Percentiles rank a stretch among this genome's conserved stretches.
phyloP scores from a whole-genome alignment of 306 rosid species.

The Ormosia emarginata region DNA sequence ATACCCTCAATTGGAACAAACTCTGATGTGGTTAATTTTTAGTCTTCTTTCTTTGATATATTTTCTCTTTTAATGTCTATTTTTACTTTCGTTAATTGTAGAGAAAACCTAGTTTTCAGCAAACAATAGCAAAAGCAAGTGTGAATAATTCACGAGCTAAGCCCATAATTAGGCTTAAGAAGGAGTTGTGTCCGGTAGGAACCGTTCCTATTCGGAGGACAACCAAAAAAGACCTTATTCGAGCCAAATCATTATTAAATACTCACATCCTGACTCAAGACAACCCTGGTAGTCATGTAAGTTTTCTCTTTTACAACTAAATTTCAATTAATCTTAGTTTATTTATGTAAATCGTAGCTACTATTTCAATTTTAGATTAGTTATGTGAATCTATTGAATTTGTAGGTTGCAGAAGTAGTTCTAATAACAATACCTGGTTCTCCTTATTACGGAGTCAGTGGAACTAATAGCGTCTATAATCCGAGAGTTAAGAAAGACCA shows the following conservation, averaged over 20 bases:
- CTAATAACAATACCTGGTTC: fast-evolving
- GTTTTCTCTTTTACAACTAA: not conserved
- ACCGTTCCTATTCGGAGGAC: not conserved
- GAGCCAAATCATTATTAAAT: not conserved
- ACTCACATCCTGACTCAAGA: not conserved
- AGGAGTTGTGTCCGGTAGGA: not conserved
- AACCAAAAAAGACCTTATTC: not conserved
- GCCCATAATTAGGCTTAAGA: not conserved
- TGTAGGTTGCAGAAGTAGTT: not conserved
- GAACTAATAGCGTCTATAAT: not conserved
- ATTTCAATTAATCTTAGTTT: not conserved
- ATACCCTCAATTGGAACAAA: not conserved
- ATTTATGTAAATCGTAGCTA: not conserved
- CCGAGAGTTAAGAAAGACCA: not conserved
- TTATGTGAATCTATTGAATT: not conserved
- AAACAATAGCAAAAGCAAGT: not conserved
- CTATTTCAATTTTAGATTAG: not conserved
- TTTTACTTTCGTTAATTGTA: not conserved
- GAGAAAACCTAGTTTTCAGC: constrained; percentile 1
- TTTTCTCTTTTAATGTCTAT: not conserved
- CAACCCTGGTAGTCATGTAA: not conserved
- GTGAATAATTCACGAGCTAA: not conserved
- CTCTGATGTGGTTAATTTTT: not conserved
- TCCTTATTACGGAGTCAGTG: not conserved
- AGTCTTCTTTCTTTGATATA: not conserved